Conservation (phyloP, 495 filamentous ascomycete species). For the Trichoderma reesei region DNA sequence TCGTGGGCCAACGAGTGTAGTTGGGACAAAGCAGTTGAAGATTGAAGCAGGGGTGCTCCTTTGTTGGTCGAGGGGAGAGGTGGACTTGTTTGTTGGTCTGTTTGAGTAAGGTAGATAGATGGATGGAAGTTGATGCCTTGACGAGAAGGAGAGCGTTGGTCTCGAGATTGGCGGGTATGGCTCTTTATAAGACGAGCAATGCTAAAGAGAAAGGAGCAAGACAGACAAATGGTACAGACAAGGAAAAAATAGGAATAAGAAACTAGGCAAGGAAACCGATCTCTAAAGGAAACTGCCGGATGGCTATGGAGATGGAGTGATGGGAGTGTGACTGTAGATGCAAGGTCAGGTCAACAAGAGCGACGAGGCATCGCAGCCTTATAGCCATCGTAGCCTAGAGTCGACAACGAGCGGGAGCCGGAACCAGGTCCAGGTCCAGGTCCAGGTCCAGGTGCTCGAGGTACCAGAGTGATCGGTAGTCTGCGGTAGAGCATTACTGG, state of each 20-base stretch:
- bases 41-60: neutral
- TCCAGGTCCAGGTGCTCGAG: neutral
- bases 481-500: neutral
- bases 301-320: neutral
- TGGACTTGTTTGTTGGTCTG: neutral
- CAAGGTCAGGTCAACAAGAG: slow-evolving; percentile 14
- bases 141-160: neutral
- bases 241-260: neutral
- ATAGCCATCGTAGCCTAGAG: slow-evolving; percentile 17
- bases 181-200: slow-evolving; percentile 9
- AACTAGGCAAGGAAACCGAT: slow-evolving; percentile 9
- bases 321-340: slow-evolving; percentile 7
- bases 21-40: neutral
- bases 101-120: neutral
- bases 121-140: neutral
- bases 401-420: slow-evolving; percentile 1
- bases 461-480: neutral
- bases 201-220: neutral
- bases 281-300: slow-evolving; percentile 8
- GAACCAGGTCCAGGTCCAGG: neutral
- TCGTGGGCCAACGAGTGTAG: neutral
- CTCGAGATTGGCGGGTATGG: neutral
- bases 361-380: slow-evolving; percentile 29
- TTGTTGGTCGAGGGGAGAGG: slow-evolving; percentile 1
- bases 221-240: slow-evolving; percentile 5